Conservation (phyloP, 352 stramenopile genomes). For the Phytopythium cucurbitacearum region DNA sequence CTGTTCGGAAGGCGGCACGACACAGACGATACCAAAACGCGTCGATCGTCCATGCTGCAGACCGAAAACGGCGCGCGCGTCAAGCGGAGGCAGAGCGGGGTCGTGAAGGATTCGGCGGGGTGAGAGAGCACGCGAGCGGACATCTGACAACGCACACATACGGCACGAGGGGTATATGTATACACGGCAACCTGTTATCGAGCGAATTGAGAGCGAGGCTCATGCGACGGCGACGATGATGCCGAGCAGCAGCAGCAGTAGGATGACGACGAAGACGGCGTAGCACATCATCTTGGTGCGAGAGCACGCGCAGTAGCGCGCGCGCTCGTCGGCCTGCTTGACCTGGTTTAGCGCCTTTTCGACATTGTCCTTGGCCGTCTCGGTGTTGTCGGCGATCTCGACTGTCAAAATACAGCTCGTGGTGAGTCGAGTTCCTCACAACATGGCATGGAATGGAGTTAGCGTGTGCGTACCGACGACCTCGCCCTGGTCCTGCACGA, state of each 20-base stretch:
- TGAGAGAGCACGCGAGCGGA: background rate
- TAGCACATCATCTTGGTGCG: constrained; percentile 69
- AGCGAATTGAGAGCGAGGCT: constrained; percentile 4
- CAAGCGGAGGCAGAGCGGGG: background rate
- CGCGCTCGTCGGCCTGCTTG: constrained; percentile 56
- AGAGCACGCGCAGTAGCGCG: constrained; percentile 69
- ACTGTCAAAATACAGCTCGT: constrained; percentile 24
- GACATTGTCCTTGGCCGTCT: constrained; percentile 74
- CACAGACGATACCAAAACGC: constrained; percentile 17
- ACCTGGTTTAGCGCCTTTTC: constrained; percentile 67
- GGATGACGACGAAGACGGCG: constrained; percentile 43
- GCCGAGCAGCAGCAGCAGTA: constrained; percentile 50
- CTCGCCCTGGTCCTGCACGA: constrained; percentile 83
- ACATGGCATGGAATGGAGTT: background rate
- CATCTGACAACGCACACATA: background rate
- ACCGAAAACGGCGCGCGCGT: constrained; percentile 32
- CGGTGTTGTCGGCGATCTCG: constrained; percentile 80
- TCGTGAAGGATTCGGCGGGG: background rate
- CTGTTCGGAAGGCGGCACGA: constrained; percentile 38
- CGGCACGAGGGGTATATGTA: constrained; percentile 13
- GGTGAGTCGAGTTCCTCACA: background rate
- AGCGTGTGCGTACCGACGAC: constrained; percentile 32
- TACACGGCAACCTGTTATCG: constrained; percentile 8
- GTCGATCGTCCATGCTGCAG: constrained; percentile 35
- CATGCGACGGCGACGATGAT: constrained; percentile 39